Evolutionary conservation across 345 rosid genomes (phyloP), one percentile per base, ranked within the genome.

Genomic region (Pseudoturritis turrita): DNA sequence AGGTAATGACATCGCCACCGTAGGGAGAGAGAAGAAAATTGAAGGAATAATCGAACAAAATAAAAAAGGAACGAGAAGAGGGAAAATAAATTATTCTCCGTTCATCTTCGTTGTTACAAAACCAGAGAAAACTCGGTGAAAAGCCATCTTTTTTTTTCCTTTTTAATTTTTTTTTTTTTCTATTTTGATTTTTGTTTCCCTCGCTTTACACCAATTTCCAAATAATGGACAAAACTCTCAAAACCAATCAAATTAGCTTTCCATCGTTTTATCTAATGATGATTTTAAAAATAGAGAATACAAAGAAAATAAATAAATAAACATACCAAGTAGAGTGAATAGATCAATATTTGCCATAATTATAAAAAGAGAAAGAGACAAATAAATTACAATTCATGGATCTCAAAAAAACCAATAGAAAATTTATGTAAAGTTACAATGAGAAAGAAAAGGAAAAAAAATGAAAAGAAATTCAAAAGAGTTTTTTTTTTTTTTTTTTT

Each of bases 1-100:
- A 57, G 67, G 76, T 57, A 64, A 40, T 7, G 41, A 49, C 80
- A 76, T 70, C 52, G 71, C 71, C 79, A 56, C 72, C 79, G 62
- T 55, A 6, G 46, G 12, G 58, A 65, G 21, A 17, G 7, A 21
- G 4, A 59, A 39, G 14, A 11, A n/a, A 47, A 12, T 39, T 25
- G 18, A 62, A 44, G 52, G 50, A 21, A 35, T 11, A 15, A 33
- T 10, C 5, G 13, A 62, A 44, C 5, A 10, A 52, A 55, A 21
- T 5, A 10, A 19, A 73, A 14, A 2, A 10, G 8, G 36, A 19
- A 40, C 45, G 62, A 45, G 46, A 65, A 39, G 40, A 40, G 63
- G 13, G 56, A 47, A n/a, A 69, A 28, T 1, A 29, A 25, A 21
- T 22, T 76, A 70, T 62, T 76, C 79, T 55, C 53, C 55, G 59